These are phyloP conservation scores for Trichophyton simii DNA, from an alignment of 2,329 filamentous ascomycete genomes.

Conservation along the genomic window DNA sequence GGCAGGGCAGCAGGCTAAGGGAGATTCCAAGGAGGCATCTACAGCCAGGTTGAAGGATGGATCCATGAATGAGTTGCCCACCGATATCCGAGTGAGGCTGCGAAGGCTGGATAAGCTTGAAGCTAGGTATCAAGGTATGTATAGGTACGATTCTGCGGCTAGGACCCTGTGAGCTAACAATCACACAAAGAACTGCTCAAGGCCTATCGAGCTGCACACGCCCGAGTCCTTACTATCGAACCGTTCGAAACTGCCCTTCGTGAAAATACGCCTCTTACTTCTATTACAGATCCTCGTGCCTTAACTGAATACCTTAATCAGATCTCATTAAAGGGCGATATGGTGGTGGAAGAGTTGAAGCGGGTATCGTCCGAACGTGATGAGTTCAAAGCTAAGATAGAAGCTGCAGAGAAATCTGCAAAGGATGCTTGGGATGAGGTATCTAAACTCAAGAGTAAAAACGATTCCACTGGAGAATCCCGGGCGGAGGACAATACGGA, in stretches of 20 bases:
- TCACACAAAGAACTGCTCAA: conserved; percentile 58
- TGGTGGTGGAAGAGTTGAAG: conserved; percentile 90
- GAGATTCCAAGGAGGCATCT: conserved; percentile 8
- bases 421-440: conserved; percentile 53
- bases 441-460: conserved; percentile 37
- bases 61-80: conserved; percentile 47
- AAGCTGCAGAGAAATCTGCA: conserved; percentile 53
- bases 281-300: conserved; percentile 71
- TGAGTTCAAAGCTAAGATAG: conserved; percentile 60
- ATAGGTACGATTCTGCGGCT: neutral
- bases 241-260: conserved; percentile 83
- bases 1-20: neutral
- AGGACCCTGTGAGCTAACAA: neutral
- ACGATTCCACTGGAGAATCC: conserved; percentile 22
- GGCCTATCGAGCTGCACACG: conserved; percentile 84
- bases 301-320: conserved; percentile 85
- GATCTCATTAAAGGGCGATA: conserved; percentile 70
- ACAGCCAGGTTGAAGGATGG: conserved; percentile 17
- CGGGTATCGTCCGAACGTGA: conserved; percentile 72
- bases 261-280: conserved; percentile 83
- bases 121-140: conserved; percentile 64
- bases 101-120: conserved; percentile 85
- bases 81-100: conserved; percentile 62
- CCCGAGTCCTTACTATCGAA: conserved; percentile 74
- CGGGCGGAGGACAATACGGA: conserved; percentile 23